A percentile compares a stretch with the other conserved stretches of the same genome.
These are phyloP conservation scores for Populus tremula DNA, from an alignment of 345 rosid species.

Conservation along the genomic window DNA sequence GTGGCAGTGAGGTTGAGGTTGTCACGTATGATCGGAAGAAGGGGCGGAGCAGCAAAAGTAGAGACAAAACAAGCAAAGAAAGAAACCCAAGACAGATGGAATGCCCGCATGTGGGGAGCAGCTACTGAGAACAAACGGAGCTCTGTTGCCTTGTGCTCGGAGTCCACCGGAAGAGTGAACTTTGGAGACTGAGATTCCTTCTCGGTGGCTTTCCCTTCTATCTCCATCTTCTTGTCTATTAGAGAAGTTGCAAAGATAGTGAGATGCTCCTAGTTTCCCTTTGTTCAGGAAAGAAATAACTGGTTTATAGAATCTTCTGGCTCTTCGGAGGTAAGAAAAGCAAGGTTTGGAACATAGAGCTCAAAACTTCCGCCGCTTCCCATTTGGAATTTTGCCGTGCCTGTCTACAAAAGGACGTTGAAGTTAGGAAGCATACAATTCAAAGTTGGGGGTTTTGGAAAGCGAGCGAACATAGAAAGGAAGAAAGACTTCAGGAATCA, in stretches of 20 bases:
- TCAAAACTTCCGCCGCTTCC: conserved; percentile 1
- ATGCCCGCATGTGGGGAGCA: conserved; percentile 84
- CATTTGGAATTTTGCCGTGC: neutral
- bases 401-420: too few relatives aligned
- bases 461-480: neutral
- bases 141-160: conserved; percentile 71
- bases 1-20: conserved; percentile 76
- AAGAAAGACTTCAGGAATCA: neutral
- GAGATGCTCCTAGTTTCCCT: neutral
- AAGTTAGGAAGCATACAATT: neutral
- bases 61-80: conserved; percentile 82
- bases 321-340: neutral
- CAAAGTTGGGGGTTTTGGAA: neutral
- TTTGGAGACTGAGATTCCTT: conserved; percentile 18
- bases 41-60: conserved; percentile 81
- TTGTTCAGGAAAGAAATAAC: neutral
- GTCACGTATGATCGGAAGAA: conserved; percentile 76
- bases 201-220: neutral
- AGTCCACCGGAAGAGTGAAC: conserved; percentile 73
- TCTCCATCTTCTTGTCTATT: neutral
- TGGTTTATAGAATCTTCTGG: neutral
- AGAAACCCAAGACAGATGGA: conserved; percentile 82
- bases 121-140: conserved; percentile 60
- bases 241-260: neutral
- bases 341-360: neutral